Percentiles rank a stretch among this genome's conserved stretches.
Evolutionary conservation across 2,329 filamentous ascomycete species (phyloP).

Genomic region (Botrytis hyacinthi): DNA sequence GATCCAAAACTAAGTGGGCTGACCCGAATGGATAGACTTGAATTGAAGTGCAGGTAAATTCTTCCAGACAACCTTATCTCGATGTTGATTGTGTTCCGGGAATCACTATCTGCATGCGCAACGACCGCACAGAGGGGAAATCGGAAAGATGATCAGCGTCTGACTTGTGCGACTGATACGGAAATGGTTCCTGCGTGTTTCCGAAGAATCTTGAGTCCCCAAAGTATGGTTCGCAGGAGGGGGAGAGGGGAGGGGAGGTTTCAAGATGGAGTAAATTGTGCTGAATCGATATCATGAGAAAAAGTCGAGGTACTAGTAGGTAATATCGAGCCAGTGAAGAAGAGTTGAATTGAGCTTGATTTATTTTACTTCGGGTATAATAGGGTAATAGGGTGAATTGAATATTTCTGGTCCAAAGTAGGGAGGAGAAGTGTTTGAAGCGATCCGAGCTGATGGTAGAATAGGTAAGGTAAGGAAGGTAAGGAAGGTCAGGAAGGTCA

Average conservation of each 20-base stretch:
- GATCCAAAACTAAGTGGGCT: constrained; percentile 25
- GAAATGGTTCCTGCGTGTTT: not conserved
- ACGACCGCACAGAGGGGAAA: constrained; percentile 14
- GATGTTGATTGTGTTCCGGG: constrained; percentile 20
- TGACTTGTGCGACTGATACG: not conserved
- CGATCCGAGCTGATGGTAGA: constrained; percentile 5
- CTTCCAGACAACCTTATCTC: constrained; percentile 21
- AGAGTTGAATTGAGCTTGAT: constrained; percentile 1
- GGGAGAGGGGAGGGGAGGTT: not conserved
- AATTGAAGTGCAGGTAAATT: constrained; percentile 29
- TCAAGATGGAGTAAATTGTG: not conserved
- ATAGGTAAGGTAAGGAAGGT: not conserved
- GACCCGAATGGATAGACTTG: constrained; percentile 23
- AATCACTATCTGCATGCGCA: constrained; percentile 24
- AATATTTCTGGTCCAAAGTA: not conserved
- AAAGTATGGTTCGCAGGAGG: not conserved
- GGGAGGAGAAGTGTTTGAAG: not conserved
- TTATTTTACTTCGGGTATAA: not conserved
- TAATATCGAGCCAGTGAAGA: not conserved
- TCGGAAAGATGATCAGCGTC: constrained; percentile 1
- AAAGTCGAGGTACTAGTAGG: not conserved
- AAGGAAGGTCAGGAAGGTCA: no score
- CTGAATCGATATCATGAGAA: constrained; percentile 4
- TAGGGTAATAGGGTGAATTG: not conserved
- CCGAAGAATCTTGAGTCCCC: not conserved